Evolutionary conservation across 2,329 filamentous ascomycete genomes (phyloP), one percentile per base, ranked within the genome.

Genomic region (Exophiala lecanii-corni): DNA sequence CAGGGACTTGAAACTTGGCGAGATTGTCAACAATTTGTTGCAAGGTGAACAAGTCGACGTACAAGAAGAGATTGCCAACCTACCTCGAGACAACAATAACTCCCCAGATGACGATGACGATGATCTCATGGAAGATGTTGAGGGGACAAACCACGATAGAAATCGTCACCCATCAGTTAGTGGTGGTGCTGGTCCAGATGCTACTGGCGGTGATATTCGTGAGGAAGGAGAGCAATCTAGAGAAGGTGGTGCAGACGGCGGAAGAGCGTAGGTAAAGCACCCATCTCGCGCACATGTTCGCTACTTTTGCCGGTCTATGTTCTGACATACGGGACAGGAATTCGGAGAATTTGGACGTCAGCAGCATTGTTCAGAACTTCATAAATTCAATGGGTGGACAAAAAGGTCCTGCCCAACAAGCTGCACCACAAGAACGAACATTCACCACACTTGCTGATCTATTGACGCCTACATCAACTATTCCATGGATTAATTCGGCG

Each of bases 221-320:
- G 82, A 94, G 65, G 92, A 97, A 66, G 92, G 92, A 45, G 81
- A 88, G 65, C 82, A 80, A 56, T 81, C 91, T 53, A 78, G 94
- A 70, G 89, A 95, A 68, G 92, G 91, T 48, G 92, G 94, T 63
- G 88, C 88, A 57, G 92, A 97, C 69, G 92, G 94, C 61, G 94
- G 87, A 71, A 82, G 92, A 96, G 92, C 91, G 92, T 98, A 97
- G 91, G 94, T 98, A 68, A 63, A 67, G 64, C 65, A 68, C 41
- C 49, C 47, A 26, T 33, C 32, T 30, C 39, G 41, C 50, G 48
- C 39, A 23, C n/a, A 18, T 38, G n/a, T n/a, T n/a, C n/a, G n/a
- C 38, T 34, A 15, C 20, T 32, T 20, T 7, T 17, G 32, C 18
- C 20, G n/a, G 15, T 34, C 17, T 12, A 13, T 21, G 36, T 13